A percentile compares a stretch with the other conserved stretches of the same genome.
Conservation (phyloP, 306 rosid species). For the Cucumis sativus region DNA sequence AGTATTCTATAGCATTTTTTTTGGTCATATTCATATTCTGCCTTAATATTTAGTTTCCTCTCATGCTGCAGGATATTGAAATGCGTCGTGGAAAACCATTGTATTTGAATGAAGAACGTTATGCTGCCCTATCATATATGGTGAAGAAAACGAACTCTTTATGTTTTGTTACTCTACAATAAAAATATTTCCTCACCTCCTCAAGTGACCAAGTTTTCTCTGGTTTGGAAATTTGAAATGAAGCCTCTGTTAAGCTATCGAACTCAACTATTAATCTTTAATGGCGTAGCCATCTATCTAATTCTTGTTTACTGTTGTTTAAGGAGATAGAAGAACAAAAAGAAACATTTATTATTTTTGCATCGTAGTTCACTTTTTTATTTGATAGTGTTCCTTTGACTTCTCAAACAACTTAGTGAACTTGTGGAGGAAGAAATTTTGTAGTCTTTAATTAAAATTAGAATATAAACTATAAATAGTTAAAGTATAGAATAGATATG, state of each 20-base stretch:
- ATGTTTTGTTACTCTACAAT: neutral
- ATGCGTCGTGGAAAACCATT: slow-evolving; percentile 88
- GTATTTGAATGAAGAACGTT: slow-evolving; percentile 78
- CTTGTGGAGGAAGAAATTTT: neutral
- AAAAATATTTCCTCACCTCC: neutral
- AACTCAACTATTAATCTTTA: neutral
- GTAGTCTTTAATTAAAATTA: neutral
- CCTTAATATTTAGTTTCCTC: neutral
- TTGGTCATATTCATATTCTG: neutral
- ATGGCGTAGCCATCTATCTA: neutral
- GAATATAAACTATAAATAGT: neutral
- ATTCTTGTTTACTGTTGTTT: neutral
- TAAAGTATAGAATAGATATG: neutral
- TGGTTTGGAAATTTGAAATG: neutral
- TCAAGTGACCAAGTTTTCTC: neutral
- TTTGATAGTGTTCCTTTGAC: neutral
- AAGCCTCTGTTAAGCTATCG: neutral
- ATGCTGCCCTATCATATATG: slow-evolving; percentile 83
- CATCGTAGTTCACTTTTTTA: neutral
- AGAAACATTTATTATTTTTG: neutral
- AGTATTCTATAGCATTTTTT: neutral
- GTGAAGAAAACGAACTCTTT: slow-evolving; percentile 19
- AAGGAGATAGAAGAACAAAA: neutral
- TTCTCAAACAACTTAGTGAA: neutral
- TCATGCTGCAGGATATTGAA: slow-evolving; percentile 51